Conservation (phyloP, 108 stramenopile species). For the Cyclostephanos invisitatus region DNA sequence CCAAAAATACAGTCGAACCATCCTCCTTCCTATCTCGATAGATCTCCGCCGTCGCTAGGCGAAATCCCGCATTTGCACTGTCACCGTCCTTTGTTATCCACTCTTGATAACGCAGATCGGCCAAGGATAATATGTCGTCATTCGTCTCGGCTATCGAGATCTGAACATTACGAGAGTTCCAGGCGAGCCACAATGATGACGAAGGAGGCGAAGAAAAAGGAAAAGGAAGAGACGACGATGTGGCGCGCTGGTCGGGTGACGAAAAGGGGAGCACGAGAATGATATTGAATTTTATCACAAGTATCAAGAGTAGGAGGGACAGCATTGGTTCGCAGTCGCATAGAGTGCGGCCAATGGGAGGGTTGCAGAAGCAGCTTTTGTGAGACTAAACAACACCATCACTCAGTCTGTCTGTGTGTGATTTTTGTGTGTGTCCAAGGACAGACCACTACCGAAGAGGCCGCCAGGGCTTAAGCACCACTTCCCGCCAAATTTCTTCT, state of each 20-base stretch:
- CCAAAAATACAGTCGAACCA: slow-evolving; percentile 54
- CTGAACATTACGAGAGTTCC: slow-evolving; percentile 2
- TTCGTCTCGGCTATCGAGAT: slow-evolving; percentile 19
- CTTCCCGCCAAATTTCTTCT: slow-evolving; percentile 4
- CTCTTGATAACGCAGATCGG: slow-evolving; percentile 62
- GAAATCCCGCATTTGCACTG: slow-evolving; percentile 39
- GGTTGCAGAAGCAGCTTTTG: no score
- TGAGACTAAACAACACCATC: no score
- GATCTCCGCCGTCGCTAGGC: slow-evolving; percentile 59
- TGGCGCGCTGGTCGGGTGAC: no score
- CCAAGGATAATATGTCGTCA: slow-evolving; percentile 48
- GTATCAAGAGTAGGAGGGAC: not conserved
- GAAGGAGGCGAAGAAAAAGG: not conserved
- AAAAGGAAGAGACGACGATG: no score
- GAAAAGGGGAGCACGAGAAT: not conserved
- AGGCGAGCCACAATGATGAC: not conserved
- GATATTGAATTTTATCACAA: not conserved
- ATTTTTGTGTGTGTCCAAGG: no score
- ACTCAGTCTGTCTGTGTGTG: no score
- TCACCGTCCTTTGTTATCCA: slow-evolving; percentile 42
- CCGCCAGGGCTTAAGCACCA: no score
- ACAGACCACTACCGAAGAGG: no score
- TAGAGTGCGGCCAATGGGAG: no score
- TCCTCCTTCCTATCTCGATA: slow-evolving; percentile 36
- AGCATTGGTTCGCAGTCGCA: not conserved